Base-by-base conservation (phyloP, 495 filamentous ascomycete species). In the Chaetomium tenue region DNA sequence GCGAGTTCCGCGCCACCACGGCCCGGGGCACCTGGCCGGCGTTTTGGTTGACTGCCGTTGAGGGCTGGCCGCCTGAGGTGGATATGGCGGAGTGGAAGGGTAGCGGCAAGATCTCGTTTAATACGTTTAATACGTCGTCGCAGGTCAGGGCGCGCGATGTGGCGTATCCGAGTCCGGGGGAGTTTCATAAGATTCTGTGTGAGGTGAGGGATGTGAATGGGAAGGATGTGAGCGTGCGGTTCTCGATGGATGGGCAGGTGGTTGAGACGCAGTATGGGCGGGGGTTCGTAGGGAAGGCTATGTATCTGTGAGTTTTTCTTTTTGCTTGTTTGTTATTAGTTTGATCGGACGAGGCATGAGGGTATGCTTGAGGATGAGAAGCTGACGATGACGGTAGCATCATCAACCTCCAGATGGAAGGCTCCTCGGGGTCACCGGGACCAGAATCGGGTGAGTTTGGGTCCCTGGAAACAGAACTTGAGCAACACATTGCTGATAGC, bases 81-180 rank as follows among this genome's bases (percentile, higher is more conserved):
- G 84, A 87, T 63, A 77, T 86, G 74, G 84, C 83, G 0, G 84
- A 86, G 71, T 86, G 85, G 85, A 87, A 86, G 66, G 84, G 84
- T 5, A 77, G 74, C n/a, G 84, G 84, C 8, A 79, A 84, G 69
- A 84, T 87, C 55, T 81, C 77, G 11, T 86, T 86, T 72, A 87
- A 87, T 60, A 86, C 83, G 1, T 86, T 86, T 71, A 86, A 86
- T 65, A 82, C 82, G 11, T 81, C 77, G 28, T 79, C 75, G 18
- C 69, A 77, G 42, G 77, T 85, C 0, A 63, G 74, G 16, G 78
- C 80, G 56, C 72, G 76, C 26, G 76, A 86, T 63, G 80, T 83
- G 26, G 70, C 68, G 0, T 86, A 87, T 65, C 71, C 79, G 13
- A 77, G 55, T 44, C 74, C 84, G 0, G 76, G 65, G 2, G 66